phyloP scores from a whole-genome alignment of 495 filamentous ascomycete species.

The Penicillium samsonianum region DNA sequence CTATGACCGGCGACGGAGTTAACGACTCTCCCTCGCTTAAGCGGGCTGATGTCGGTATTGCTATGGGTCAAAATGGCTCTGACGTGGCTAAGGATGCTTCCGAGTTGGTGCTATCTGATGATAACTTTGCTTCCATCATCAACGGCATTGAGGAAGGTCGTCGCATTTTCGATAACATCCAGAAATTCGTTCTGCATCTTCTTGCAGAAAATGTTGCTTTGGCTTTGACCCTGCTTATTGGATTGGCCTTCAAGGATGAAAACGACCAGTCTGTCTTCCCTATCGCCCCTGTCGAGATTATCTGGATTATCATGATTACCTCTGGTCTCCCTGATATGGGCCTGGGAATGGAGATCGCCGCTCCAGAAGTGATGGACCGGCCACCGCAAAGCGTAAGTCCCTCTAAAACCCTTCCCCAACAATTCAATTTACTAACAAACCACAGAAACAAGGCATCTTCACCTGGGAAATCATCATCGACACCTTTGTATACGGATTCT shows the following conservation, averaged over 20 bases:
- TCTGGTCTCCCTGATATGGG: constrained; percentile 75
- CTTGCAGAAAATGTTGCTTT: constrained; percentile 74
- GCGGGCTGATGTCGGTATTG: constrained; percentile 81
- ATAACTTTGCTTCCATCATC: constrained; percentile 83
- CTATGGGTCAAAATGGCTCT: constrained; percentile 74
- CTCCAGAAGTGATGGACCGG: constrained; percentile 65
- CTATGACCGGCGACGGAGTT: constrained; percentile 88
- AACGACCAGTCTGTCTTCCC: constrained; percentile 68
- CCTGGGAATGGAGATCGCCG: constrained; percentile 68
- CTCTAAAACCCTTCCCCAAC: background rate
- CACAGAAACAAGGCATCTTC: constrained; percentile 66
- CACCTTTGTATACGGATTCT: constrained; percentile 68
- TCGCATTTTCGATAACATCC: constrained; percentile 75
- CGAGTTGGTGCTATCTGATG: constrained; percentile 76
- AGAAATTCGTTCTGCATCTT: constrained; percentile 75
- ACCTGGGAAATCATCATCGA: constrained; percentile 67
- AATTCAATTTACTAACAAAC: constrained; percentile 32
- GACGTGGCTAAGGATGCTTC: constrained; percentile 89
- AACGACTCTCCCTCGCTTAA: constrained; percentile 84
- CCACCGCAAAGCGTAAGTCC: constrained; percentile 60
- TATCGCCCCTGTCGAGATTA: constrained; percentile 69
- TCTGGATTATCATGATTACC: constrained; percentile 80
- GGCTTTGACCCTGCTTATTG: constrained; percentile 66
- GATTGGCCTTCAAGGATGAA: constrained; percentile 69
- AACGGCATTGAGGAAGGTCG: constrained; percentile 72